phyloP scores from a whole-genome alignment of 768 basidiomycete species.

The Trametes cingulata region DNA sequence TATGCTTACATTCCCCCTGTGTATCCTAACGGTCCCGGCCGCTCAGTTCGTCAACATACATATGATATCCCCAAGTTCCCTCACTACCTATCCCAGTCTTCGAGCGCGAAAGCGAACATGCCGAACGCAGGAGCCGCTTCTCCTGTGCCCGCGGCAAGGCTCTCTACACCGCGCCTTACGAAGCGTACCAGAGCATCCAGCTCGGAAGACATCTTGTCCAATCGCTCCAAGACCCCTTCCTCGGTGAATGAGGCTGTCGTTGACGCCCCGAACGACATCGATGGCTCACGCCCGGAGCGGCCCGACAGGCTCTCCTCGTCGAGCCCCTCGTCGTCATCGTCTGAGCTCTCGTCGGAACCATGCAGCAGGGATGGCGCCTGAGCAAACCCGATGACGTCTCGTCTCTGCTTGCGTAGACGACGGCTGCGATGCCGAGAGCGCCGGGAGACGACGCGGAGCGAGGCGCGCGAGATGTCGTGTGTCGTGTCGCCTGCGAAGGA shows the following conservation, averaged over 20 bases:
- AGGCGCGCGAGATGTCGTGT: slow-evolving; percentile 48
- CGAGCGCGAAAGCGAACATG: slow-evolving; percentile 71
- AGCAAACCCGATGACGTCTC: slow-evolving; percentile 64
- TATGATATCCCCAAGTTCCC: not conserved
- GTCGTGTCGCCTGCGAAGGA: slow-evolving; percentile 62
- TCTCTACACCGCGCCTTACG: slow-evolving; percentile 68
- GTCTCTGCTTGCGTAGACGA: slow-evolving; percentile 53
- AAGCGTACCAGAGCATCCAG: slow-evolving; percentile 73
- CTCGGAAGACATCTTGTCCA: slow-evolving; percentile 69
- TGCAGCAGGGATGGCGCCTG: slow-evolving; percentile 45
- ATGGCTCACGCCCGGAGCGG: slow-evolving; percentile 31
- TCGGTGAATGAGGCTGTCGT: slow-evolving; percentile 37
- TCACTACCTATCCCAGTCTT: slow-evolving; percentile 67
- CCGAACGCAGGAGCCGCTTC: slow-evolving; percentile 67
- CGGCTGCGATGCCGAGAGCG: slow-evolving; percentile 57
- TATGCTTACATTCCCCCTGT: not conserved
- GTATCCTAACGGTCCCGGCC: not conserved
- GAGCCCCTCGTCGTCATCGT: slow-evolving; percentile 39
- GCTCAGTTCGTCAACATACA: not conserved
- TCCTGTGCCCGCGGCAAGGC: slow-evolving; percentile 58
- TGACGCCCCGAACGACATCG: slow-evolving; percentile 43
- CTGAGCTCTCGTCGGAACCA: slow-evolving; percentile 38
- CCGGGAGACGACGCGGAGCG: slow-evolving; percentile 28
- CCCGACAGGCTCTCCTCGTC: slow-evolving; percentile 16
- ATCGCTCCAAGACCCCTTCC: slow-evolving; percentile 47